Percentiles rank a stretch among this genome's conserved stretches.
Conservation (phyloP, 176 grass and related monocot species). For the Otatea glauca region DNA sequence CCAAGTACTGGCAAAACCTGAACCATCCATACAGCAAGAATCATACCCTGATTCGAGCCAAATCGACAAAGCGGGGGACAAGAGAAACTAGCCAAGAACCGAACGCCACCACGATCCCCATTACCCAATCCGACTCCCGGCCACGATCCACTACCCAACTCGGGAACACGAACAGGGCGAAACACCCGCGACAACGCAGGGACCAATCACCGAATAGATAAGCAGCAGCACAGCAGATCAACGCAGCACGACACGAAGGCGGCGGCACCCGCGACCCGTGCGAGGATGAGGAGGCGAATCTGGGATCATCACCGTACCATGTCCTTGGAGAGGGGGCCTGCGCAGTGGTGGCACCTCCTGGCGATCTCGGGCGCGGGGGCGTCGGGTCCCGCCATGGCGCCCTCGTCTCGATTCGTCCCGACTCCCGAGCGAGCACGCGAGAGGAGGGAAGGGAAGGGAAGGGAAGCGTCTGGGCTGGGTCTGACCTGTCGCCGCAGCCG, state of each 20-base stretch:
- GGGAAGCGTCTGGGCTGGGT: neutral
- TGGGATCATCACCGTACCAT: constrained; percentile 47
- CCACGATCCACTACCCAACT: neutral
- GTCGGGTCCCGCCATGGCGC: constrained; percentile 39
- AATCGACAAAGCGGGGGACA: neutral
- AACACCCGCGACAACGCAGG: neutral
- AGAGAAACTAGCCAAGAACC: neutral
- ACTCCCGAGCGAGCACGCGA: constrained; percentile 13
- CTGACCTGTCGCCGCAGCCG: neutral
- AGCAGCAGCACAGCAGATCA: neutral
- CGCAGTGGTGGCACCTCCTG: constrained; percentile 59
- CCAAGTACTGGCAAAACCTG: neutral
- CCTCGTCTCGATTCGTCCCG: neutral
- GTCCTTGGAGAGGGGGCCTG: constrained; percentile 81
- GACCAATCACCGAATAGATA: neutral
- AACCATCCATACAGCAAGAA: neutral
- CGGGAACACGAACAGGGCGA: neutral
- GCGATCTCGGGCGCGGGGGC: constrained; percentile 39
- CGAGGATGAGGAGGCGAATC: neutral
- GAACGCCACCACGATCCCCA: neutral
- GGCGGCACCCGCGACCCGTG: neutral
- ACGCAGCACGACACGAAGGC: neutral
- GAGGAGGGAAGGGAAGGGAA: neutral
- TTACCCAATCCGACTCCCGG: neutral
- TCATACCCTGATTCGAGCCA: neutral